Percentiles rank a stretch among this genome's conserved stretches.
Evolutionary conservation across 2,329 filamentous ascomycete genomes (phyloP).

Genomic region (Cercospora sesami): DNA sequence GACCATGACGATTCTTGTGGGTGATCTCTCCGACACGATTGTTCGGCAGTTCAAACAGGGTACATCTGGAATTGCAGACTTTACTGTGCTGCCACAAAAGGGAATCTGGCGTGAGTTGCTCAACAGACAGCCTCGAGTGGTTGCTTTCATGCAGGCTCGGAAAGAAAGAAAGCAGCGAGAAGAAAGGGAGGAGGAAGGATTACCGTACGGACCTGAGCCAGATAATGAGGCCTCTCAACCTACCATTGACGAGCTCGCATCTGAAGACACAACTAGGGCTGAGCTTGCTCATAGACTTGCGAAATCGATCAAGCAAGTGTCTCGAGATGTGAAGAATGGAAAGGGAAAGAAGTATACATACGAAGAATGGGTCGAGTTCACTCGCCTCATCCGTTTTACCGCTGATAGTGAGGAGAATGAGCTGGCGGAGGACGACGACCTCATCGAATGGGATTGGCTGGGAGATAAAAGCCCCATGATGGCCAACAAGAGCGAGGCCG

Average conservation of each 20-base stretch:
- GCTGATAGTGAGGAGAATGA: constrained; percentile 35
- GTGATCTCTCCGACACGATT: constrained; percentile 80
- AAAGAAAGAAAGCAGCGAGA: constrained; percentile 30
- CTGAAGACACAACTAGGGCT: constrained; percentile 52
- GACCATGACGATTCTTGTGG: constrained; percentile 83
- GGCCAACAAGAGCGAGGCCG: constrained; percentile 61
- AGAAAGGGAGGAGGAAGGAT: constrained; percentile 50
- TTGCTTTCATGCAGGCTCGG: constrained; percentile 42
- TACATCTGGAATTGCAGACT: constrained; percentile 62
- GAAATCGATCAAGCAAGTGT: constrained; percentile 67
- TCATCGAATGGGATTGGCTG: constrained; percentile 72
- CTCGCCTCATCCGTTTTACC: constrained; percentile 67
- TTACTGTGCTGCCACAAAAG: constrained; percentile 64
- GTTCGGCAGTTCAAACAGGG: constrained; percentile 65
- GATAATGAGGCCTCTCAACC: constrained; percentile 26
- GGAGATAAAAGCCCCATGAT: constrained; percentile 68
- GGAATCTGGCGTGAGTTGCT: constrained; percentile 57
- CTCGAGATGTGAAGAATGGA: constrained; percentile 60
- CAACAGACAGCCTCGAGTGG: constrained; percentile 49
- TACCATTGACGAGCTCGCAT: constrained; percentile 49
- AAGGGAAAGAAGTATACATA: constrained; percentile 70
- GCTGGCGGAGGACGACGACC: constrained; percentile 56
- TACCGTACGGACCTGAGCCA: constrained; percentile 45
- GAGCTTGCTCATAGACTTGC: constrained; percentile 64
- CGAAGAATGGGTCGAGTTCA: constrained; percentile 84